Conservation (phyloP, 2,329 filamentous ascomycete genomes). For the Ascochyta lentis region DNA sequence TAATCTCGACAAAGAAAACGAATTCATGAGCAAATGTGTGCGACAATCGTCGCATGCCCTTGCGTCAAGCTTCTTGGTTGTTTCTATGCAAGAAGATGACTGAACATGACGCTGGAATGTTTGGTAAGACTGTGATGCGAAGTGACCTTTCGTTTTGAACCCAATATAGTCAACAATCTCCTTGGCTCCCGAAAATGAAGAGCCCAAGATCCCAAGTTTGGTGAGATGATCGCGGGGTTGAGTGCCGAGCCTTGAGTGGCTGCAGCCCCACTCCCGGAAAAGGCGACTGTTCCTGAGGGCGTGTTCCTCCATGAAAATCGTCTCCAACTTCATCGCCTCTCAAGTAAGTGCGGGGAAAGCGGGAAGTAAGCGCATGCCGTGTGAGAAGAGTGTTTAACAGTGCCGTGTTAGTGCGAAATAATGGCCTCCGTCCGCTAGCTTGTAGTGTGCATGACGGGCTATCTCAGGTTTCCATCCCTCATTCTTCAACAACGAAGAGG, state of each 20-base stretch:
- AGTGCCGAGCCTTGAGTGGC: not conserved
- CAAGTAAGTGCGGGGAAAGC: not conserved
- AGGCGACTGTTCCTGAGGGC: conserved; percentile 1
- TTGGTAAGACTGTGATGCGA: not conserved
- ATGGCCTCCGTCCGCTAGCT: not conserved
- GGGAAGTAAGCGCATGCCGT: not conserved
- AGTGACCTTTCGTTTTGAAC: not conserved
- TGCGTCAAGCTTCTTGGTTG: not conserved
- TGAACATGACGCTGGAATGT: not conserved
- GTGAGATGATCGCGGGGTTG: not conserved
- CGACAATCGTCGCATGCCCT: not conserved
- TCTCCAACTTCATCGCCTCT: not conserved
- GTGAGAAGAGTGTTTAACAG: not conserved
- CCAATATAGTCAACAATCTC: not conserved
- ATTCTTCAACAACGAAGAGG: conserved; percentile 3
- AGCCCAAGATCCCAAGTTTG: not conserved
- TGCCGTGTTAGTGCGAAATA: not conserved
- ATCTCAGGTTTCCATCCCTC: not conserved
- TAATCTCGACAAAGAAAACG: not conserved
- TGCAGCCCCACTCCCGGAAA: conserved; percentile 20
- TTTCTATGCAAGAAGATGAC: not conserved
- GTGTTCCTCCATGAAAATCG: not conserved
- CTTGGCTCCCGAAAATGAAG: not conserved
- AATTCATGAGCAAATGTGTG: not conserved
- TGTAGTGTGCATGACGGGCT: not conserved